These are phyloP conservation scores for Lunularia cruciata DNA, from an alignment of 225 moss, liverwort and hornwort species.

Conservation along the genomic window DNA sequence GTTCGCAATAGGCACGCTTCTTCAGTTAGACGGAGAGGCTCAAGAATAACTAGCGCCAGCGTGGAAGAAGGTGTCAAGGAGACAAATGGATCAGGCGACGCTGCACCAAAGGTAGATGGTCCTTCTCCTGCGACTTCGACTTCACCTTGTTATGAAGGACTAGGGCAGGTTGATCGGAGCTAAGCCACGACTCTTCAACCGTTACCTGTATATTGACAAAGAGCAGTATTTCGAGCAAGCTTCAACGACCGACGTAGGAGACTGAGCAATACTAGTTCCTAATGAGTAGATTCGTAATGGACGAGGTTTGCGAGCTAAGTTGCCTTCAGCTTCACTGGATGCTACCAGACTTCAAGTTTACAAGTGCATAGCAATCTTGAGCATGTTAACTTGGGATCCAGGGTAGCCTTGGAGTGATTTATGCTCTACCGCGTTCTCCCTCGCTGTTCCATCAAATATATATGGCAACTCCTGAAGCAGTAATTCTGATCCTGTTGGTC, in stretches of 20 bases:
- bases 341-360: too few species aligned
- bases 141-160: slow-evolving; percentile 85
- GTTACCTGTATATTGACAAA: slow-evolving; percentile 52
- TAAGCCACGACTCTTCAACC: slow-evolving; percentile 75
- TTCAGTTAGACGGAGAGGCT: neutral
- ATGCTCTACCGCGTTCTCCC: slow-evolving; percentile 63
- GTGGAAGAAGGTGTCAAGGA: slow-evolving; percentile 23
- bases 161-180: slow-evolving; percentile 62
- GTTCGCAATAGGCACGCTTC: neutral
- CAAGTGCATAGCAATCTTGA: too few species aligned
- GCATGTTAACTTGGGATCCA: slow-evolving; percentile 67
- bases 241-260: neutral
- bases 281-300: too few species aligned
- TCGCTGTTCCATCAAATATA: slow-evolving; percentile 71
- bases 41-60: neutral
- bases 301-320: too few species aligned
- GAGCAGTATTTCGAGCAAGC: neutral
- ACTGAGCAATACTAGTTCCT: too few species aligned
- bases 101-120: slow-evolving; percentile 17
- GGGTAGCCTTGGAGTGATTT: slow-evolving; percentile 66
- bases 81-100: slow-evolving; percentile 6
- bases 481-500: slow-evolving; percentile 81
- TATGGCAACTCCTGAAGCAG: slow-evolving; percentile 67
- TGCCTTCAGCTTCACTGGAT: too few species aligned
- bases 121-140: slow-evolving; percentile 2